Evolutionary conservation across 768 basidiomycete species (phyloP), one percentile per base, ranked within the genome.

Genomic region (Suillus subaureus): DNA sequence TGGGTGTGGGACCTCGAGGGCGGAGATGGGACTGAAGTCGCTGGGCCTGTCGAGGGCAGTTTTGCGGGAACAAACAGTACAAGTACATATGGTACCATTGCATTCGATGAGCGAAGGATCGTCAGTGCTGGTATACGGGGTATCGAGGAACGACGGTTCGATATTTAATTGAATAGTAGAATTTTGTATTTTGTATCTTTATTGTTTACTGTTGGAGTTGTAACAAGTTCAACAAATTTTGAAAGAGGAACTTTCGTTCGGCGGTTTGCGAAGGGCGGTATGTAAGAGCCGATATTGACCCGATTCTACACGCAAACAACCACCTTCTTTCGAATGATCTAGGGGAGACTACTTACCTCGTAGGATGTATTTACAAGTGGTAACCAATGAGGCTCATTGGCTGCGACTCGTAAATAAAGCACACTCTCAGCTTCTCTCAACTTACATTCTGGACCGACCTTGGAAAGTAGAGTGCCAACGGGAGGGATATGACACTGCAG

Each of bases 1-100:
- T 93, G 91, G 90, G 90, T 92, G 3, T 94, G 93, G 93, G 93
- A 94, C 77, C 80, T 94, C 39, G 93, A 94, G 73, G 83, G 81
- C 13, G 82, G 79, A 26, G 73, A 76, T 33, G 76, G 79, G 51
- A 72, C 75, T 13, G 79, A 80, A 69, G 77, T 83, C 7, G 72
- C 71, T 39, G 61, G 52, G 2, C 70, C 66, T 0, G 49, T 64
- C 6, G 81, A 80, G 43, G 81, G 83, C 71, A 79, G 82, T 61
- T 75, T 80, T 61, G 55, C 57, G 11, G 65, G 62, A 63, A 74
- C 52, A 51, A n/a, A 61, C 58, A 52, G 67, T 61, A 60, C 69
- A 56, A 61, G 63, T 58, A 64, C 58, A 42, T 40, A 74, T 65
- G 84, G 87, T 8, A 82, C 82, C 6, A 81, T 92, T 52, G 83